These are phyloP conservation scores for Amphichorda felina DNA, from an alignment of 2,329 filamentous ascomycete species.

Conservation along the genomic window DNA sequence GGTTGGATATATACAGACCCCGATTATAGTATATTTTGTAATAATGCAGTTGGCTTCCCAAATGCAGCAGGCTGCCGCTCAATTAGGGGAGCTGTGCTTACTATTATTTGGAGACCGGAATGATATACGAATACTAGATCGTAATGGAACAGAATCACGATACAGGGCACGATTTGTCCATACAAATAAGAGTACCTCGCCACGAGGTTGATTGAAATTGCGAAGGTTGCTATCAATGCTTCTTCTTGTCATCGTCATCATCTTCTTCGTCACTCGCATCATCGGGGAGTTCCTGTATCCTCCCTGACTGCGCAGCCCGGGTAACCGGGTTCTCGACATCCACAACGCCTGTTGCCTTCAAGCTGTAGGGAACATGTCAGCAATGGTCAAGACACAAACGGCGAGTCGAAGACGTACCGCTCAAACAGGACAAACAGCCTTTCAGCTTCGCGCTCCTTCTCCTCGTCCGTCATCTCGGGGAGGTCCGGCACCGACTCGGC, in stretches of 20 bases:
- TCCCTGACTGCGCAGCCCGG: constrained; percentile 54
- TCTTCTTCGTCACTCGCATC: constrained; percentile 31
- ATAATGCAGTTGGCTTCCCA: too few species aligned
- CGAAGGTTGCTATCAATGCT: background rate
- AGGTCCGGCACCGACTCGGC: constrained; percentile 46
- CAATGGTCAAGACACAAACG: background rate
- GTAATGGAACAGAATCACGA: too few species aligned
- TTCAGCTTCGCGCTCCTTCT: constrained; percentile 88
- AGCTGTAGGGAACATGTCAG: constrained; percentile 17
- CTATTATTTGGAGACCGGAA: too few species aligned
- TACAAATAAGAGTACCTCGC: too few species aligned
- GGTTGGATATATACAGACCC: too few species aligned
- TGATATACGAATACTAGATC: too few species aligned
- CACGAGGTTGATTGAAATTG: too few species aligned
- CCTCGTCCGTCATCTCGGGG: constrained; percentile 76
- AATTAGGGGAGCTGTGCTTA: too few species aligned
- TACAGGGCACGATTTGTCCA: too few species aligned
- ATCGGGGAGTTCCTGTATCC: constrained; percentile 50
- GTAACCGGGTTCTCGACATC: constrained; percentile 70
- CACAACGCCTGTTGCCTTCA: constrained; percentile 65
- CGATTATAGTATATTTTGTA: too few species aligned
- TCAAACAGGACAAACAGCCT: constrained; percentile 85
- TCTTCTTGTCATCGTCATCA: constrained; percentile 19
- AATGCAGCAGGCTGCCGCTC: too few species aligned
- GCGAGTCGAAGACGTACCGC: constrained; percentile 34